Percentiles rank a stretch among this genome's conserved stretches.
Evolutionary conservation across 1,284 basidiomycete species (phyloP).

Genomic region (Microbotryum silenes-acaulis): DNA sequence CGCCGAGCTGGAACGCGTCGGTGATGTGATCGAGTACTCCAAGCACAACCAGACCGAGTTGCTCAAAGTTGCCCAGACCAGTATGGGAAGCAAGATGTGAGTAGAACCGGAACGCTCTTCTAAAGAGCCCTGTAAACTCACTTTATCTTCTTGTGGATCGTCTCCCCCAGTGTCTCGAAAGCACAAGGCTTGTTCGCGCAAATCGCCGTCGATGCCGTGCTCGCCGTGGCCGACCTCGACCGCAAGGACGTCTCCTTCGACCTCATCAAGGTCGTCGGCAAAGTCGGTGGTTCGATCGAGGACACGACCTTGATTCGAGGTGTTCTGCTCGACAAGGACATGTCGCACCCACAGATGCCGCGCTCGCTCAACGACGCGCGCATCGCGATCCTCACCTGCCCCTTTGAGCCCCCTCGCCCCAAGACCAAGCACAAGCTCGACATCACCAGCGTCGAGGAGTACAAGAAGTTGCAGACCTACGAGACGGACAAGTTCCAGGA

Average conservation of each 20-base stretch:
- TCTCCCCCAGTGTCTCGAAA: conserved; percentile 77
- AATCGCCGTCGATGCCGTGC: conserved; percentile 94
- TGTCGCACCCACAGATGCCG: conserved; percentile 99
- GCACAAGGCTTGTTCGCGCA: conserved; percentile 90
- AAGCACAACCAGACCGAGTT: conserved; percentile 59
- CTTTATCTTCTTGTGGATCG: neutral
- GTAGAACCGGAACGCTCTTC: neutral
- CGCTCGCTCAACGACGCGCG: conserved; percentile 76
- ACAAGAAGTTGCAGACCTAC: conserved; percentile 86
- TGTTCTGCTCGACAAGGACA: conserved; percentile 97
- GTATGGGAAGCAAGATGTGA: conserved; percentile 94
- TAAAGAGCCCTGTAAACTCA: neutral
- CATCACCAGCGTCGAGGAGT: conserved; percentile 96
- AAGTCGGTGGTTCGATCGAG: conserved; percentile 91
- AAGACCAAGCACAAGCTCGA: conserved; percentile 99
- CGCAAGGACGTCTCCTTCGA: conserved; percentile 96
- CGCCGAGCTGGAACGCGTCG: conserved; percentile 80
- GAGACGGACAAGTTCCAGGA: conserved; percentile 92
- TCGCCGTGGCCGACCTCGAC: conserved; percentile 89
- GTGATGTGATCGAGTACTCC: conserved; percentile 83
- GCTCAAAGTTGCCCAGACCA: conserved; percentile 90
- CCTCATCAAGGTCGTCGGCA: conserved; percentile 98
- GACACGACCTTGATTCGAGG: conserved; percentile 90
- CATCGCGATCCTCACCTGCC: conserved; percentile 94
- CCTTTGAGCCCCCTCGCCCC: conserved; percentile 95